phyloP scores from a whole-genome alignment of 257 asterid genomes.

The Mentha longifolia region DNA sequence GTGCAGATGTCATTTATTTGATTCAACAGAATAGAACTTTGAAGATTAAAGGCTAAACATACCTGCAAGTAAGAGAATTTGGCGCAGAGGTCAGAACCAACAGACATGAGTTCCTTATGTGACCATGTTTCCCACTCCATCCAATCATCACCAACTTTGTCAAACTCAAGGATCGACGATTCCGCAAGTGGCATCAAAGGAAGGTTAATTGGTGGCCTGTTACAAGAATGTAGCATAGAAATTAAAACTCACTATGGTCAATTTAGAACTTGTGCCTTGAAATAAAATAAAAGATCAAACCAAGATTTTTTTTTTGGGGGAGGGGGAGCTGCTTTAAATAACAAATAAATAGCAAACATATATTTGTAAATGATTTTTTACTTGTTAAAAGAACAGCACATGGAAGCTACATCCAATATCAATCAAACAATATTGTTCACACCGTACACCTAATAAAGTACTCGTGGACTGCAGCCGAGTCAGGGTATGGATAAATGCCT shows the following conservation, averaged over 20 bases:
- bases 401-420: background rate
- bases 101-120: conserved; percentile 71
- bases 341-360: background rate
- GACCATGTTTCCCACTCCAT: conserved; percentile 92
- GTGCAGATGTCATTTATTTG: background rate
- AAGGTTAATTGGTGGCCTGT: conserved; percentile 69
- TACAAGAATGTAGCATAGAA: conserved; percentile 26
- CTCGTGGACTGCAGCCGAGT: background rate
- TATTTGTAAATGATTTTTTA: background rate
- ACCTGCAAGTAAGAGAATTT: conserved; percentile 87
- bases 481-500: background rate
- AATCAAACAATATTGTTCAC: background rate
- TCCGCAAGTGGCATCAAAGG: conserved; percentile 65
- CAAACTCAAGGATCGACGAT: conserved; percentile 30
- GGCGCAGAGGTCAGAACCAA: conserved; percentile 81
- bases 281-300: background rate
- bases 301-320: background rate
- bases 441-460: background rate
- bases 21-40: conserved; percentile 10
- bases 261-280: background rate
- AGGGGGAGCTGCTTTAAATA: background rate
- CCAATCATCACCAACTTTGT: conserved; percentile 46
- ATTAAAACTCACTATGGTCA: conserved; percentile 22
- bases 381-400: conserved; percentile 11
- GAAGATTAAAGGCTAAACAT: conserved; percentile 15